Evolutionary conservation across 2,329 filamentous ascomycete species (phyloP), one percentile per base, ranked within the genome.

Genomic region (Coniochaeta sp.): DNA sequence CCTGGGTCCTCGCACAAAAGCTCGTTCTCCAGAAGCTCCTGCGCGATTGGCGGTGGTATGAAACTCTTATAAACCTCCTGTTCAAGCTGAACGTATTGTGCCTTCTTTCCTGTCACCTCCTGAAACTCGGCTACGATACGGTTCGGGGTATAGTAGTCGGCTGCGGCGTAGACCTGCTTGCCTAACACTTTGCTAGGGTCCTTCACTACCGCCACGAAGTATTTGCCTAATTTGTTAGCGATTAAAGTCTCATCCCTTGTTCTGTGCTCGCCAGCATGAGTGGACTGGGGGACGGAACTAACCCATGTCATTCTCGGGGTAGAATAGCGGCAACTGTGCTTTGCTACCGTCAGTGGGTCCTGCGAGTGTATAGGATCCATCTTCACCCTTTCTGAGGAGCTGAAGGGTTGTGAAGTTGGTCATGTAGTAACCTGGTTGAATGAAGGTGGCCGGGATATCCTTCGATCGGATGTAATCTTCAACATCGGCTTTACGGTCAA

Each of bases 341-440:
- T 63, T 58, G 34, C 14, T 69, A n/a, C 68, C 58, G n/a, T 68
- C 57, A 66, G 66, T 34, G 62, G 71, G 50, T 67, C 65, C 59
- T 8, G 62, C 63, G 1, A 70, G 38, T 0, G 38, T 61, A 28
- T 71, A 65, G 12, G 67, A 64, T 54, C 68, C 71, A n/a, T 69
- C 67, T 5, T 69, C 68, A 33, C 59, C 63, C 60, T 69, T 66
- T 6, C 65, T 65, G 33, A 67, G 64, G 26, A 65, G 31, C 62
- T 68, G 62, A 24, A 62, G 22, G 1, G 40, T 62, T 24, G 71
- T 65, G 28, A 78, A 71, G 60, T 83, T 84, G 63, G 77, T 75
- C 80, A 84, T 83, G 62, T 81, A 84, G 43, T 73, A 74, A 0
- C 73, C 81, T 0, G 80, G 77, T 3, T 77, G 70, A 63, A 80